Conservation (phyloP, 768 basidiomycete genomes). For the Amanita inopinata region DNA sequence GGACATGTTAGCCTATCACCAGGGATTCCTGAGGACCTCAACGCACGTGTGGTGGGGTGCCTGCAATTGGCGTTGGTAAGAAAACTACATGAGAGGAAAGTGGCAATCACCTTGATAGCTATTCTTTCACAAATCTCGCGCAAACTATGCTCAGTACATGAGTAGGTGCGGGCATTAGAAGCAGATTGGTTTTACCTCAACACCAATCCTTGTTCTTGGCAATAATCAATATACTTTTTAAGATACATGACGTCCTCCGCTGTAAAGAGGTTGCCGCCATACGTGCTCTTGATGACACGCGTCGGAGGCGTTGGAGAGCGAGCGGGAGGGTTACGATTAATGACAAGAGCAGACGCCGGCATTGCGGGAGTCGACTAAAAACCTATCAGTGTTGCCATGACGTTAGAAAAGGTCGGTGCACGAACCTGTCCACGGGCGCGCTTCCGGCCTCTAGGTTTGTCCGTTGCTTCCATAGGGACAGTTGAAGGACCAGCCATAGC, state of each 20-base stretch:
- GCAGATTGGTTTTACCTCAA: conserved; percentile 41
- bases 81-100: too few species aligned
- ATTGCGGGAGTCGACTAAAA: conserved; percentile 51
- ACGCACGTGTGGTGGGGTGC: conserved; percentile 84
- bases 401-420: conserved; percentile 8
- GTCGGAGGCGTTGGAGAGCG: conserved; percentile 79
- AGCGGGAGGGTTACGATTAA: conserved; percentile 57
- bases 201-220: conserved; percentile 79
- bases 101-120: conserved; percentile 78
- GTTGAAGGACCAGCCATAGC: conserved; percentile 31
- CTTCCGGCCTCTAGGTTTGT: conserved; percentile 58
- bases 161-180: background rate
- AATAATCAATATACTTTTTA: conserved; percentile 85
- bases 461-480: conserved; percentile 21
- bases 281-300: conserved; percentile 80
- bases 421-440: conserved; percentile 51
- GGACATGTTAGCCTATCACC: background rate
- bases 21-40: background rate
- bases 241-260: conserved; percentile 76
- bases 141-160: conserved; percentile 27
- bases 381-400: conserved; percentile 5
- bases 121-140: conserved; percentile 84
- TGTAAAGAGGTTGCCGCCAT: conserved; percentile 83
- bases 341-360: conserved; percentile 55
- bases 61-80: too few species aligned